Conservation (phyloP, 75 land plant genomes). For the Larix kaempferi region DNA sequence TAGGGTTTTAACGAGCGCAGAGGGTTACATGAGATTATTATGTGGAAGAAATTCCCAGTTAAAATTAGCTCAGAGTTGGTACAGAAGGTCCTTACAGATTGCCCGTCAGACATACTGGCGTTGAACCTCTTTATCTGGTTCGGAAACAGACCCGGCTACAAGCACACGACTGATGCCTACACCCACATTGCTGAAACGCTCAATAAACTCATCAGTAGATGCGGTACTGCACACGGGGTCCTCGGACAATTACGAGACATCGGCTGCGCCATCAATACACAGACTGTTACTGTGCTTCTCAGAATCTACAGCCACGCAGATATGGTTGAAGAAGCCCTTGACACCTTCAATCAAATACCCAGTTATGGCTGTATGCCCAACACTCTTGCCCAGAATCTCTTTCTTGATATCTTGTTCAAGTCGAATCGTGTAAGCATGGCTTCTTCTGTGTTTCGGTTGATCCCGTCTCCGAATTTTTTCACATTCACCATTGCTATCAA, state of each 20-base stretch:
- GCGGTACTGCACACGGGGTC: slow-evolving; percentile 15
- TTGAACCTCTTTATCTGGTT: slow-evolving; percentile 47
- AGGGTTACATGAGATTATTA: too few relatives aligned
- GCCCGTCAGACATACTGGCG: slow-evolving; percentile 39
- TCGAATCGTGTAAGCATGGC: slow-evolving; percentile 14
- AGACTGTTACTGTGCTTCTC: slow-evolving; percentile 37
- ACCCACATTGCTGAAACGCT: slow-evolving; percentile 23
- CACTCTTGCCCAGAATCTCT: slow-evolving; percentile 29
- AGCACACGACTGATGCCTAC: slow-evolving; percentile 20
- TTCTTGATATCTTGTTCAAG: slow-evolving; percentile 44
- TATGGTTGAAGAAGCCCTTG: slow-evolving; percentile 27
- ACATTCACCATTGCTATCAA: slow-evolving; percentile 30
- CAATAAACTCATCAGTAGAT: slow-evolving; percentile 10
- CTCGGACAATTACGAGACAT: slow-evolving; percentile 25
- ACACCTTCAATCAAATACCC: slow-evolving; percentile 37
- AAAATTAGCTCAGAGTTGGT: slow-evolving; percentile 11
- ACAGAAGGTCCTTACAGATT: slow-evolving; percentile 14
- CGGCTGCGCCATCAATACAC: slow-evolving; percentile 31
- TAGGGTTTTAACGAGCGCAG: too few relatives aligned
- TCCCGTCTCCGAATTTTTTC: slow-evolving; percentile 32
- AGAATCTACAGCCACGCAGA: slow-evolving; percentile 42
- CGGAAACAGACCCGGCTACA: slow-evolving; percentile 30
- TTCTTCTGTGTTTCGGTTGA: slow-evolving; percentile 15
- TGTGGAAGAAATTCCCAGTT: background rate
- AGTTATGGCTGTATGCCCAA: slow-evolving; percentile 23